Conservation (phyloP, 495 filamentous ascomycete species). For the Geoglossum glabrum region DNA sequence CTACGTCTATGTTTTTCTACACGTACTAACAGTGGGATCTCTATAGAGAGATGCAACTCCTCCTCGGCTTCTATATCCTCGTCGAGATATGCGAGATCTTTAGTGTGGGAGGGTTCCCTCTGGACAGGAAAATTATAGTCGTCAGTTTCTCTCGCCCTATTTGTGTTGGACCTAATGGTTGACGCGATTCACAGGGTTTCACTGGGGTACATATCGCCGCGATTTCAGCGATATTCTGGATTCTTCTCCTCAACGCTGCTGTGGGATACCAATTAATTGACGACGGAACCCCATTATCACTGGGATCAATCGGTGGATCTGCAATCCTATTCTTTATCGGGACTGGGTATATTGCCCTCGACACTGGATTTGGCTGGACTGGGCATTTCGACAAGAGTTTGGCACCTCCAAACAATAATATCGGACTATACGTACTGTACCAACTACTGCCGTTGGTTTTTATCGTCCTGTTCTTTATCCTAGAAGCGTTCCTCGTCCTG, state of each 20-base stretch:
- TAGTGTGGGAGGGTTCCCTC: constrained; percentile 71
- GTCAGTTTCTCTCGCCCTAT: constrained; percentile 26
- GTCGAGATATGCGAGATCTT: constrained; percentile 94
- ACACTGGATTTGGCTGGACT: constrained; percentile 80
- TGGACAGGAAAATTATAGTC: constrained; percentile 42
- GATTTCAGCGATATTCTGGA: constrained; percentile 75
- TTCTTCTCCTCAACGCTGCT: constrained; percentile 76
- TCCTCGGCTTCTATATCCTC: constrained; percentile 70
- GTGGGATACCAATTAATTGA: constrained; percentile 89
- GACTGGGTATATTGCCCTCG: constrained; percentile 85
- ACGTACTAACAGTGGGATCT: background rate
- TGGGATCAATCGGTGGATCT: constrained; percentile 55
- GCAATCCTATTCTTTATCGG: constrained; percentile 59
- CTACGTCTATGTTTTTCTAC: background rate
- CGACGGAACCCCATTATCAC: constrained; percentile 70
- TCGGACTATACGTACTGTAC: constrained; percentile 84
- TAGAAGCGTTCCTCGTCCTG: constrained; percentile 68
- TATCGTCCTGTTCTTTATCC: constrained; percentile 58
- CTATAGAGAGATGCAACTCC: constrained; percentile 84
- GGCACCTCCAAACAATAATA: constrained; percentile 34
- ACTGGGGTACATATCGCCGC: constrained; percentile 81
- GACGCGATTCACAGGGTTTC: constrained; percentile 42
- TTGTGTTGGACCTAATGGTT: background rate
- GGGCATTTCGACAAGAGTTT: constrained; percentile 45
- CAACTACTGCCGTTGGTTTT: constrained; percentile 81